Conservation (phyloP, 352 stramenopile genomes). For the Saprolegnia parasitica region DNA sequence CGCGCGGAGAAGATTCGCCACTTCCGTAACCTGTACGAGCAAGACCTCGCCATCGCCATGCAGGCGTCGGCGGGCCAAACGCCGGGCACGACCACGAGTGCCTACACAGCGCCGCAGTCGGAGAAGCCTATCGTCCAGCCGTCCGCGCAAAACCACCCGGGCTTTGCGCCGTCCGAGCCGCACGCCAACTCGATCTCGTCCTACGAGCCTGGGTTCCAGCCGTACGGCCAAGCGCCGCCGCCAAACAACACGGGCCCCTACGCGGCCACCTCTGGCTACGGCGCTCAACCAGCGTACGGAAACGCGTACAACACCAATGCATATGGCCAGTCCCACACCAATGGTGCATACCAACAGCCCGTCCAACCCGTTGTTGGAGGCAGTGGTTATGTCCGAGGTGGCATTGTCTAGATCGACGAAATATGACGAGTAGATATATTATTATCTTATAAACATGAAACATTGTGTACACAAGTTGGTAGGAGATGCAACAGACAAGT, state of each 20-base stretch:
- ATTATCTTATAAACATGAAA: slow-evolving; percentile 9
- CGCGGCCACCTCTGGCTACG: neutral
- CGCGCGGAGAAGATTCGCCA: slow-evolving; percentile 81
- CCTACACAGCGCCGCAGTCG: neutral
- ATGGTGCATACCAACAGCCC: neutral
- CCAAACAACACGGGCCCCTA: neutral
- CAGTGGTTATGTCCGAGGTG: slow-evolving; percentile 3
- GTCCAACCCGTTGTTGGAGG: slow-evolving; percentile 8
- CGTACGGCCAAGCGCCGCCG: neutral
- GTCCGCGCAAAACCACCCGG: neutral
- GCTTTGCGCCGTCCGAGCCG: neutral
- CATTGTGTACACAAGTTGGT: neutral
- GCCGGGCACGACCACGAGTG: neutral
- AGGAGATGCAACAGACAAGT: too few species aligned
- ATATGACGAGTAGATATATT: neutral
- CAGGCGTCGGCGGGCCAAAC: slow-evolving; percentile 54
- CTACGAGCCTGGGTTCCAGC: slow-evolving; percentile 1
- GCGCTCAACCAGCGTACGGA: neutral
- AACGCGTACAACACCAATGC: neutral
- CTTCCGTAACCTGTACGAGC: slow-evolving; percentile 79
- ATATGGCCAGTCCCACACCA: neutral
- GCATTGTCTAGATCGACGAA: too few species aligned
- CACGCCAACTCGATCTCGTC: neutral
- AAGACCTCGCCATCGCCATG: slow-evolving; percentile 64
- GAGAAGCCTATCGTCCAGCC: neutral